Percentiles rank a stretch among this genome's conserved stretches.
These are phyloP conservation scores for Phytophthora cactorum DNA, from an alignment of 352 stramenopile genomes.

Conservation along the genomic window DNA sequence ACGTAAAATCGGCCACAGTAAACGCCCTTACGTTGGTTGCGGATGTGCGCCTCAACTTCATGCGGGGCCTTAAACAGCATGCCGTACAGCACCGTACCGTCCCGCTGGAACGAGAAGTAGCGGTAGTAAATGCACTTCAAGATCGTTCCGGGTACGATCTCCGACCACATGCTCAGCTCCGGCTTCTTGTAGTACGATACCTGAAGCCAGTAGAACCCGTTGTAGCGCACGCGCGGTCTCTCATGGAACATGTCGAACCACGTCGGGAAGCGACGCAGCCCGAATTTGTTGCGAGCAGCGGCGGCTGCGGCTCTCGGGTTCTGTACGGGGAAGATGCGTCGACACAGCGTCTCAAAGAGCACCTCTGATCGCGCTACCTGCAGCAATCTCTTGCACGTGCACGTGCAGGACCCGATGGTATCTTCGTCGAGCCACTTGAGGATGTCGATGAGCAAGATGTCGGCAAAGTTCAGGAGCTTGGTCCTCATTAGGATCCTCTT, in stretches of 20 bases:
- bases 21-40: slow-evolving; percentile 50
- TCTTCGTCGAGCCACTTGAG: slow-evolving; percentile 81
- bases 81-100: slow-evolving; percentile 75
- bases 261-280: slow-evolving; percentile 64
- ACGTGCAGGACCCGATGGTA: slow-evolving; percentile 60
- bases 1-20: slow-evolving; percentile 67
- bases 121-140: slow-evolving; percentile 86
- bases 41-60: slow-evolving; percentile 47
- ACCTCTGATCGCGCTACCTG: slow-evolving; percentile 59
- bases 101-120: slow-evolving; percentile 81
- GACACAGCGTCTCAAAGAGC: slow-evolving; percentile 72
- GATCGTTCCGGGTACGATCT: slow-evolving; percentile 73
- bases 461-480: slow-evolving; percentile 70
- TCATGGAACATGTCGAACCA: slow-evolving; percentile 82
- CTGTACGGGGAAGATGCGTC: slow-evolving; percentile 75
- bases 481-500: slow-evolving; percentile 25
- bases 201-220: slow-evolving; percentile 82
- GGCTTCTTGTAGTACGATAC: slow-evolving; percentile 88
- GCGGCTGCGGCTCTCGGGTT: slow-evolving; percentile 51
- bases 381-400: slow-evolving; percentile 59
- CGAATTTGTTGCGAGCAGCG: slow-evolving; percentile 56
- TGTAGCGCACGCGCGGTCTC: slow-evolving; percentile 74
- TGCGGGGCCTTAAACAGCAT: slow-evolving; percentile 82
- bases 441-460: slow-evolving; percentile 72
- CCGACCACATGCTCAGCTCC: slow-evolving; percentile 86